These are phyloP conservation scores for Colletotrichum sp. DNA, from an alignment of 2,329 filamentous ascomycete genomes.

Conservation along the genomic window DNA sequence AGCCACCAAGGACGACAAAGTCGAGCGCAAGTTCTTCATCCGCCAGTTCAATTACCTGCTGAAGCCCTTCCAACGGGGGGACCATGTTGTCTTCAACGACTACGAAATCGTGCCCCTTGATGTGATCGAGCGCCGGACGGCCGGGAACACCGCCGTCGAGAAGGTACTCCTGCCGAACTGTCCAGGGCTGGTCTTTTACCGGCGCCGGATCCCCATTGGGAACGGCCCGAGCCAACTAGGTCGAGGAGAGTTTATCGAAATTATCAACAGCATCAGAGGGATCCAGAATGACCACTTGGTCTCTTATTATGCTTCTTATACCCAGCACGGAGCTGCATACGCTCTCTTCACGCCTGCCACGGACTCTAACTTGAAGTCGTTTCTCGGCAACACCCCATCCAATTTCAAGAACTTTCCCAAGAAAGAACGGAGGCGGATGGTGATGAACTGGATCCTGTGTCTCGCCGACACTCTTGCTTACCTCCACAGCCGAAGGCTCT, in stretches of 20 bases:
- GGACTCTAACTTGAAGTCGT: constrained; percentile 70
- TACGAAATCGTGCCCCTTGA: constrained; percentile 75
- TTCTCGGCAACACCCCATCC: constrained; percentile 67
- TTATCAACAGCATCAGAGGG: constrained; percentile 62
- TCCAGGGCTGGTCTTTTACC: constrained; percentile 61
- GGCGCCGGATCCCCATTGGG: constrained; percentile 62
- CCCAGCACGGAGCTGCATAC: constrained; percentile 66
- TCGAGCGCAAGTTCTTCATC: constrained; percentile 73
- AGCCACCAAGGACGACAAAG: constrained; percentile 60
- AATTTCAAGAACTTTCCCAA: constrained; percentile 68
- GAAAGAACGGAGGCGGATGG: constrained; percentile 59
- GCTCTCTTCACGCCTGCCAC: constrained; percentile 70
- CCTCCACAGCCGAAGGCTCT: constrained; percentile 67
- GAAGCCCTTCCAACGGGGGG: constrained; percentile 63
- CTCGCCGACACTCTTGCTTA: constrained; percentile 71
- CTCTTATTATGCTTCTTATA: constrained; percentile 76
- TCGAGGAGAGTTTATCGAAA: constrained; percentile 62
- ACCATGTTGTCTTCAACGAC: constrained; percentile 68
- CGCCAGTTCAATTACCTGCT: constrained; percentile 76
- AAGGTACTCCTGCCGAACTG: constrained; percentile 68
- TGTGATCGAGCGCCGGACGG: constrained; percentile 62
- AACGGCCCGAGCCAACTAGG: constrained; percentile 48
- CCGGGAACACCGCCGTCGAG: constrained; percentile 50
- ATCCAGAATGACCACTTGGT: constrained; percentile 72
- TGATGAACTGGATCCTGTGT: constrained; percentile 79